Evolutionary conservation across 2,329 filamentous ascomycete species (phyloP), one percentile per base, ranked within the genome.

Genomic region (Fusarium euwallaceae): DNA sequence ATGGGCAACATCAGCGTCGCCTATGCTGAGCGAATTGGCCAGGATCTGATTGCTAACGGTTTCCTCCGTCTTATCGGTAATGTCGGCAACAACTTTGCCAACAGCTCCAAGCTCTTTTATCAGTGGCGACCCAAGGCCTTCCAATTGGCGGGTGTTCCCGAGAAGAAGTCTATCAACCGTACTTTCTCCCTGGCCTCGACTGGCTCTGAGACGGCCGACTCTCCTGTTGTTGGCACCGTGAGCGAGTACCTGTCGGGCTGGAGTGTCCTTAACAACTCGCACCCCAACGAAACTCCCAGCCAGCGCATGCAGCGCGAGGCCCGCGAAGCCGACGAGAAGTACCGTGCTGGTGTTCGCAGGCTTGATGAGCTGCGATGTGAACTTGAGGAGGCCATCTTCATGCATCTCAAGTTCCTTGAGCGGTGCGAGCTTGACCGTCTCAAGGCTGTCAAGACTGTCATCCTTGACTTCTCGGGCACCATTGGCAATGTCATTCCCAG

Each of bases 401-500:
- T 96, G 59, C 95, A 98, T 81, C 89, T 99, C 76, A 95, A 92
- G 82, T 99, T 98, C 84, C 94, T 99, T 84, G 97, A 99, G 87
- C 94, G 96, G 71, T 99, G 97, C 83, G 97, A 99, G 84, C 87
- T 98, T 71, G 97, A 99, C 83, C 91, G 97, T 72, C 88, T 99
- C 59, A 98, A 97, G 88, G 97, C 97, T 22, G 97, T 99, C 88
- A 98, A 99, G 88, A 96, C 96, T 27, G 97, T 99, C 62, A 93
- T 99, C 72, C 90, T 99, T 51, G 97, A 99, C 84, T 98, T 99
- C 83, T 98, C 96, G 6, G 97, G 97, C 55, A 95, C 96, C 41
- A 94, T 99, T 82, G 96, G 96, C 87, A 99, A 99, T 80, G 96
- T 98, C 78, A 98, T 99, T 73, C 97, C 97, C 20, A 97, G 94